A percentile compares a stretch with the other conserved stretches of the same genome.
phyloP scores from a whole-genome alignment of 1,139 yeast species.

The Kurtzmaniella quercitrusa region DNA sequence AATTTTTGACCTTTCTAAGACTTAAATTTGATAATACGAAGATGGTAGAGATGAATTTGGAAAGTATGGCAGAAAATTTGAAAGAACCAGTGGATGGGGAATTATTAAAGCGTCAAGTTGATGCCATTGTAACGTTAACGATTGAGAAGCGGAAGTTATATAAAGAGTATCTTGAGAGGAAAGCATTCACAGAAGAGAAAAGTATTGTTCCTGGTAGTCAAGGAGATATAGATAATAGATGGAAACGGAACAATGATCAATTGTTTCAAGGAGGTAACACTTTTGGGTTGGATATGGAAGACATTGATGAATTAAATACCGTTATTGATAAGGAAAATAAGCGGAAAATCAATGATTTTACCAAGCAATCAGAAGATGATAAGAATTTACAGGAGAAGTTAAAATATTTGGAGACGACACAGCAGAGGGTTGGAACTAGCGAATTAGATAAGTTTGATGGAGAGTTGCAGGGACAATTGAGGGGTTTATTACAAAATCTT shows the following conservation, averaged over 20 bases:
- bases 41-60: constrained; percentile 22
- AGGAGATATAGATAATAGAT: constrained; percentile 38
- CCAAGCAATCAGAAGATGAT: constrained; percentile 2
- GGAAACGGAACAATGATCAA: constrained; percentile 45
- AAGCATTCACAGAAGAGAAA: constrained; percentile 10
- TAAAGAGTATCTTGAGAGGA: constrained; percentile 28
- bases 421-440: constrained; percentile 16
- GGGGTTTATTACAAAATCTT: constrained; percentile 1
- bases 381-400: constrained; percentile 15
- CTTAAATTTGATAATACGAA: constrained; percentile 55
- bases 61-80: constrained; percentile 6
- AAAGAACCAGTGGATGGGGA: constrained; percentile 17
- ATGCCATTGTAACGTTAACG: constrained; percentile 24
- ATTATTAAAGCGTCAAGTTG: constrained; percentile 27
- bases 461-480: constrained; percentile 9
- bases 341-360: background rate
- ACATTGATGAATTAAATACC: constrained; percentile 53
- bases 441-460: constrained; percentile 26
- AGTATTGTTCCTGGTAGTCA: constrained; percentile 19
- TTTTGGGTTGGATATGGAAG: constrained; percentile 58
- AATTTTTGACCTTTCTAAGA: constrained; percentile 52
- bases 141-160: constrained; percentile 28
- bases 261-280: constrained; percentile 44
- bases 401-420: constrained; percentile 12
- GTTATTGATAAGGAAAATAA: constrained; percentile 17